Base-by-base conservation (phyloP, 2,329 filamentous ascomycete genomes). In the Fusarium napiforme region DNA sequence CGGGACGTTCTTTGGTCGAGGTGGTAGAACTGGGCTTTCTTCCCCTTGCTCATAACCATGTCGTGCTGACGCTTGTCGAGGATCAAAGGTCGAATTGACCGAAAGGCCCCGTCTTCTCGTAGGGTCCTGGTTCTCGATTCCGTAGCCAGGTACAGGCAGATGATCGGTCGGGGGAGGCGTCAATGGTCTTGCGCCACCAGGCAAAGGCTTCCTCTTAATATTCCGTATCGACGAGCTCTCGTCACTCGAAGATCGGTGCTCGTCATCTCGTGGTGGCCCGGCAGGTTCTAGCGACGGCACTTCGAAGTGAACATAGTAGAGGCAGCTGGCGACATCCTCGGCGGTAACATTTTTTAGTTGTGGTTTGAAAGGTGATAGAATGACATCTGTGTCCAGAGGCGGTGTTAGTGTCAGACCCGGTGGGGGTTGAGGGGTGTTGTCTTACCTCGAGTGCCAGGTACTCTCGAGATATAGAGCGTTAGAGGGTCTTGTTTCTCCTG, bases 361-460 rank as follows among this genome's bases (percentile, higher is more conserved):
- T 4, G 96, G 96, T 80, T 97, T 97, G 71, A 96, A 88, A 2
- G 96, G 93, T 3, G 96, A 97, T 50, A 99, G 90, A 76, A 98
- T 97, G 64, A 98, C 89, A 87, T 98, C 96, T 96, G 46, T n/a
- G 28, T 49, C 43, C 9, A 50, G n/a, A 26, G 62, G 64, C 67
- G 69, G 64, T 66, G 56, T 60, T 61, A 74, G 69, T 74, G 67
- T 74, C 42, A 65, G 63, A 53, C 46, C 60, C 26, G 61, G 60
- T 64, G 58, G 67, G 46, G 26, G 23, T 36, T 37, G 55, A 43
- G 56, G 28, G 67, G 47, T 19, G 43, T 46, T 71, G 36, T 80
- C 84, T 74, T 85, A 95, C 94, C 94, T 91, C 91, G 90, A 72
- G 93, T 97, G 28, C 96, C 96, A 2, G 96, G 96, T 1, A 99